A percentile compares a stretch with the other conserved stretches of the same genome.
phyloP scores from a whole-genome alignment of 495 filamentous ascomycete genomes.

The Trypethelium eluteriae region DNA sequence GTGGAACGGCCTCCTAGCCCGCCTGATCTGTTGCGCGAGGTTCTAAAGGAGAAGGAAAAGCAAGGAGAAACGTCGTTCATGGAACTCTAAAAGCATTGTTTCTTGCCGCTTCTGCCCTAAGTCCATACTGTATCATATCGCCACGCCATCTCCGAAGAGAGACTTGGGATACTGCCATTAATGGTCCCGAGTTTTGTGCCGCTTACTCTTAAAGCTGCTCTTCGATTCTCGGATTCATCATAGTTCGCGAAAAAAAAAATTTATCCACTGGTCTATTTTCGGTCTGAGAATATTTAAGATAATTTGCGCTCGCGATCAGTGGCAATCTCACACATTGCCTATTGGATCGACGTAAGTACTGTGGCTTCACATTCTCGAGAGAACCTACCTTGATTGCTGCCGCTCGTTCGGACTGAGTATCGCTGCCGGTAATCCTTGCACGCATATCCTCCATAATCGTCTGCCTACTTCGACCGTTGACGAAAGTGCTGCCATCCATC shows the following conservation, averaged over 20 bases:
- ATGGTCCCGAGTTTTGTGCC: not conserved
- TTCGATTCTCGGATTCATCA: not conserved
- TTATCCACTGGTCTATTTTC: not conserved
- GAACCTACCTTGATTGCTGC: slow-evolving; percentile 67
- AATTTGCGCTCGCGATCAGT: slow-evolving; percentile 53
- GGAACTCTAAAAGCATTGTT: not conserved
- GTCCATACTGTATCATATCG: no score
- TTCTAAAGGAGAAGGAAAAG: not conserved
- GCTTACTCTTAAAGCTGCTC: not conserved
- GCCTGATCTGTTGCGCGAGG: slow-evolving; percentile 7
- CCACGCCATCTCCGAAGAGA: not conserved
- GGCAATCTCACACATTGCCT: slow-evolving; percentile 72
- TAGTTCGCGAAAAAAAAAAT: not conserved
- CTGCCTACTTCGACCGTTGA: slow-evolving; percentile 67
- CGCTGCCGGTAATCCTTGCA: slow-evolving; percentile 59
- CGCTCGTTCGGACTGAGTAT: slow-evolving; percentile 58
- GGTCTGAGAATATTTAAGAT: not conserved
- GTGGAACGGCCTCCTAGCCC: slow-evolving; percentile 13
- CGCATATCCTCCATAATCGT: slow-evolving; percentile 83
- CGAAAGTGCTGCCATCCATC: slow-evolving; percentile 57
- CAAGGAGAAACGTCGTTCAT: slow-evolving; percentile 3
- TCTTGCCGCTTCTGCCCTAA: no score
- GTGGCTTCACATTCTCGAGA: not conserved
- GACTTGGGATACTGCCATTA: not conserved
- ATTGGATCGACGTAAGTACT: slow-evolving; percentile 11